phyloP scores from a whole-genome alignment of 805 yeast genomes.

The Isabelozyma rhagii region DNA sequence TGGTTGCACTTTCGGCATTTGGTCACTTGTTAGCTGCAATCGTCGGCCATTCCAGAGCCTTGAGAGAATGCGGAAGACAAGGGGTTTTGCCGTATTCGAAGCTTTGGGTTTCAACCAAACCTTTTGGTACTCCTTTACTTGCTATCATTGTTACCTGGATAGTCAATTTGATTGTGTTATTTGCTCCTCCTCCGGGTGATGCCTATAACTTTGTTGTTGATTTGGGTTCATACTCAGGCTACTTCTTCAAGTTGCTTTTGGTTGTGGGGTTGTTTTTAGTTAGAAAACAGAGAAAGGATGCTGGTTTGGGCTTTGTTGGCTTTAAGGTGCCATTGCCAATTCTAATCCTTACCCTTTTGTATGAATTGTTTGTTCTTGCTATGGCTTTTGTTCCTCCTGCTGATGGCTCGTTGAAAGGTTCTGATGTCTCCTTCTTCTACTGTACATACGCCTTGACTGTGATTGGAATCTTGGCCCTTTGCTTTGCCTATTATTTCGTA shows the following conservation, averaged over 20 bases:
- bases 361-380: constrained; percentile 35
- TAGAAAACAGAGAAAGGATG: constrained; percentile 26
- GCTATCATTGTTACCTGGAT: constrained; percentile 21
- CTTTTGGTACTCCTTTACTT: constrained; percentile 28
- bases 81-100: constrained; percentile 28
- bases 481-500: constrained; percentile 30
- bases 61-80: constrained; percentile 33
- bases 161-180: constrained; percentile 21
- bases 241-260: constrained; percentile 23
- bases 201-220: constrained; percentile 32
- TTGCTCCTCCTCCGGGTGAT: constrained; percentile 35
- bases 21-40: constrained; percentile 27
- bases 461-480: constrained; percentile 28
- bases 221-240: constrained; percentile 25
- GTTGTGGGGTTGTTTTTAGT: constrained; percentile 24
- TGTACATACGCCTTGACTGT: constrained; percentile 40
- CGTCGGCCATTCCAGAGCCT: constrained; percentile 26
- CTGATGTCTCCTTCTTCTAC: constrained; percentile 42
- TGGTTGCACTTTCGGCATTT: constrained; percentile 29
- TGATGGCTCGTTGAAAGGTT: constrained; percentile 33
- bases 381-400: constrained; percentile 43
- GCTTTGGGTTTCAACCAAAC: constrained; percentile 27
- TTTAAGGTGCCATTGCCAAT: constrained; percentile 32
- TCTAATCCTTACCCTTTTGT: constrained; percentile 28
- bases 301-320: constrained; percentile 31